Evolutionary conservation across 257 asterid species (phyloP).

Genomic region (Forsythia viridissima): DNA sequence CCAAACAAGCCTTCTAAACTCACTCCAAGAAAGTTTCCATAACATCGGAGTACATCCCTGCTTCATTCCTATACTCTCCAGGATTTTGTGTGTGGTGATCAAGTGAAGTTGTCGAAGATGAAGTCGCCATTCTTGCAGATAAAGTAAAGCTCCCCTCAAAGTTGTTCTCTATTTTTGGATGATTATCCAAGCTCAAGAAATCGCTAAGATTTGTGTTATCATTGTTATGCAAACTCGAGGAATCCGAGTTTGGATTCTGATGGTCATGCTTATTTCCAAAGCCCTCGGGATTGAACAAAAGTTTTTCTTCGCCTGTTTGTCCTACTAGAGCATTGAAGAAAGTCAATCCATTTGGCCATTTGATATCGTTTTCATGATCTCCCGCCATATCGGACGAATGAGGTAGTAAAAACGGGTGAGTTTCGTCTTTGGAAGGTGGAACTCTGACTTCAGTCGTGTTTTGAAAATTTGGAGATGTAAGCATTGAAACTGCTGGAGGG

Average conservation of each 20-base stretch:
- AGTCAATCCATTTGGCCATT: conserved; percentile 88
- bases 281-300: conserved; percentile 63
- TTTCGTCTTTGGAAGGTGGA: conserved; percentile 58
- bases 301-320: conserved; percentile 67
- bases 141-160: conserved; percentile 81
- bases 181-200: conserved; percentile 80
- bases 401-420: conserved; percentile 78
- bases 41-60: conserved; percentile 78
- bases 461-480: conserved; percentile 58
- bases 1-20: conserved; percentile 18
- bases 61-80: conserved; percentile 71
- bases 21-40: conserved; percentile 93
- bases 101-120: conserved; percentile 75
- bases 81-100: conserved; percentile 60
- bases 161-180: conserved; percentile 75
- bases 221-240: conserved; percentile 38
- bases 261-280: conserved; percentile 43
- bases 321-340: conserved; percentile 86
- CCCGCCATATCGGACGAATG: conserved; percentile 72
- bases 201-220: conserved; percentile 42
- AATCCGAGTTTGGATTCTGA: conserved; percentile 36
- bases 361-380: conserved; percentile 77
- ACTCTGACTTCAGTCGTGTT: conserved; percentile 48
- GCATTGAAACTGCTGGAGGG: conserved; percentile 45
- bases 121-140: conserved; percentile 79